Percentiles rank a stretch among this genome's conserved stretches.
phyloP scores from a whole-genome alignment of 208 protist genomes.

The Tetramitus jugosus region DNA sequence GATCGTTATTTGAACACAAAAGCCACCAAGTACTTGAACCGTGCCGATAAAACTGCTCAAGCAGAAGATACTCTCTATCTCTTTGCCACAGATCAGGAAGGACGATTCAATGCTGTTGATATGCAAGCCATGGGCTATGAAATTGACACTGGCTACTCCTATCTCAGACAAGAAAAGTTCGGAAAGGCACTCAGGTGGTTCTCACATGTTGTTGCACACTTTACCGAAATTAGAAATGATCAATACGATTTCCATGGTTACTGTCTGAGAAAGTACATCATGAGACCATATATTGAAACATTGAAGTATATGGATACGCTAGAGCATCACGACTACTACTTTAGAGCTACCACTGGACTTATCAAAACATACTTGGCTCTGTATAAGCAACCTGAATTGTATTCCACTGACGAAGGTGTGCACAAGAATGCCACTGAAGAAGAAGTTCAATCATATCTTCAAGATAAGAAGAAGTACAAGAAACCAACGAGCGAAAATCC shows the following conservation, averaged over 20 bases:
- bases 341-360: not conserved
- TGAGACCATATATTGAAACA: constrained; percentile 16
- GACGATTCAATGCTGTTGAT: constrained; percentile 58
- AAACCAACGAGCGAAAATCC: not conserved
- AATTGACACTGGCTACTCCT: constrained; percentile 67
- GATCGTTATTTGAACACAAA: constrained; percentile 91
- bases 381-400: not conserved
- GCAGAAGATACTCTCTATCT: constrained; percentile 71
- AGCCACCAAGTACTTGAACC: constrained; percentile 75
- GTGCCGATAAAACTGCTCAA: constrained; percentile 61
- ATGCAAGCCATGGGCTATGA: constrained; percentile 95
- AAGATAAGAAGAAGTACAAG: not conserved
- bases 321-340: not conserved
- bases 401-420: not conserved
- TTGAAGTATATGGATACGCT: not conserved
- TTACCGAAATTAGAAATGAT: constrained; percentile 11
- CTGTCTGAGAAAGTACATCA: not conserved
- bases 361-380: not conserved
- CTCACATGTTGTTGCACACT: not conserved
- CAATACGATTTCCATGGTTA: constrained; percentile 21
- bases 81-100: constrained; percentile 61
- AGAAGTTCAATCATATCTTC: not conserved
- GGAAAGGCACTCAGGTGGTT: not conserved
- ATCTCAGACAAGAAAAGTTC: not conserved
- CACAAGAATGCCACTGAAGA: not conserved